phyloP scores from a whole-genome alignment of 495 filamentous ascomycete species.

The Astrothelium subdiscretum region DNA sequence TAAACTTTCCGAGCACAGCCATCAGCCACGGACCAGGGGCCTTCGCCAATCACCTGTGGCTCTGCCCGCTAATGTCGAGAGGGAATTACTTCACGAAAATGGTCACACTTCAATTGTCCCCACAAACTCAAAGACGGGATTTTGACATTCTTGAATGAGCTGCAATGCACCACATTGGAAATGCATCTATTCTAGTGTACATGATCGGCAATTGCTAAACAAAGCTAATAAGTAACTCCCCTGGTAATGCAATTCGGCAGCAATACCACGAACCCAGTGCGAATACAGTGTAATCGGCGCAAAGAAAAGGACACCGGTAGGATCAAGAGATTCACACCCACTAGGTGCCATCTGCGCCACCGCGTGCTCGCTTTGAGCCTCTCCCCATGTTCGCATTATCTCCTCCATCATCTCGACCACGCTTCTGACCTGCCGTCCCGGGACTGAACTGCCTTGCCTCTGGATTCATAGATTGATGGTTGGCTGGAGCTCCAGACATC shows the following conservation, averaged over 20 bases:
- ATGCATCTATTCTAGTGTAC: not conserved
- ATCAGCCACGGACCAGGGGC: not conserved
- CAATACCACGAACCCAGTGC: too few relatives aligned
- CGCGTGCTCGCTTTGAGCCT: not conserved
- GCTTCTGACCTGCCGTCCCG: constrained; percentile 14
- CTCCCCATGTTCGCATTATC: not conserved
- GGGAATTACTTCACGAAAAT: not conserved
- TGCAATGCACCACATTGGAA: not conserved
- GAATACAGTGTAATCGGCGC: not conserved
- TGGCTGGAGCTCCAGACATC: not conserved
- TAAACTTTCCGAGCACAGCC: not conserved
- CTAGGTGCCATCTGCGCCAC: not conserved
- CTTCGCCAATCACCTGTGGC: constrained; percentile 1
- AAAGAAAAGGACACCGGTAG: too few relatives aligned
- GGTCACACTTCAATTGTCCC: too few relatives aligned
- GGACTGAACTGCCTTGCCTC: constrained; percentile 2
- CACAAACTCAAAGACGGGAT: too few relatives aligned
- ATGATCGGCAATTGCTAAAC: too few relatives aligned
- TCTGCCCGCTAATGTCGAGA: not conserved
- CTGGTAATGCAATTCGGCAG: too few relatives aligned
- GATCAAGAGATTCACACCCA: too few relatives aligned
- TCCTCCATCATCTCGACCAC: constrained; percentile 9
- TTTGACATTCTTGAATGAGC: too few relatives aligned
- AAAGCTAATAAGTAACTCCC: too few relatives aligned
- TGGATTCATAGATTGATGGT: constrained; percentile 1